Base-by-base conservation (phyloP, 768 basidiomycete genomes). In the Collybia nuda region DNA sequence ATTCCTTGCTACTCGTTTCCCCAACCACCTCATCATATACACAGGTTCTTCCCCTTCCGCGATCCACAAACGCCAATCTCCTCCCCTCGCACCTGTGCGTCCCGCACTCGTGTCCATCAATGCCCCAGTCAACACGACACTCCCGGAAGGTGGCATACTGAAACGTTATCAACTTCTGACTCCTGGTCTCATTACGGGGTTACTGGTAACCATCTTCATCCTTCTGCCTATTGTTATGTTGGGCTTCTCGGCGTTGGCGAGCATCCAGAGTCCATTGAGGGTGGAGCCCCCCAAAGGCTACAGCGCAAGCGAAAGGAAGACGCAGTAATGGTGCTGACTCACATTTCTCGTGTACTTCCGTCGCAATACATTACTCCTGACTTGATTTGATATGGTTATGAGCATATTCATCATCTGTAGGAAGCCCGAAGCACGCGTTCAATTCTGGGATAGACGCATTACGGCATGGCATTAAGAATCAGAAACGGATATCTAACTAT, bases 111-210 rank as follows among this genome's bases (percentile, higher is more conserved):
- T 53, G 23, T 57, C 38, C 19, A 38, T 50, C 55, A 19, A 55
- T 55, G 55, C 51, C 15, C 56, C 58, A 11, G 55, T 55, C 45
- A 75, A 76, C 49, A 59, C 70, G 9, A 72, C 74, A 15, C 63
- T 73, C 1, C 65, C 76, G 5, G 62, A 69, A 6, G 81, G 78
- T 19, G 86, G 88, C 8, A 82, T 91, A 48, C 76, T 92, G 22
- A 77, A 83, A 53, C 80, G 74, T 28, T 91, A 90, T 65, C 88
- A 90, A 62, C 76, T 90, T 40, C 79, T 92, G 42, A 89, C 88
- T 0, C 86, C 90, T 1, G 86, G 77, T 0, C 74, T 93, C 42
- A 88, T 92, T 65, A 77, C 75, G 3, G 64, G 75, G 6, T 76
- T 92, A 15, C 75, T 91, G 43, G 67, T 91, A 40, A 68, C 70